Percentiles rank a stretch among this genome's conserved stretches.
phyloP scores from a whole-genome alignment of 2,329 filamentous ascomycete species.

The Colletotrichum karsti region DNA sequence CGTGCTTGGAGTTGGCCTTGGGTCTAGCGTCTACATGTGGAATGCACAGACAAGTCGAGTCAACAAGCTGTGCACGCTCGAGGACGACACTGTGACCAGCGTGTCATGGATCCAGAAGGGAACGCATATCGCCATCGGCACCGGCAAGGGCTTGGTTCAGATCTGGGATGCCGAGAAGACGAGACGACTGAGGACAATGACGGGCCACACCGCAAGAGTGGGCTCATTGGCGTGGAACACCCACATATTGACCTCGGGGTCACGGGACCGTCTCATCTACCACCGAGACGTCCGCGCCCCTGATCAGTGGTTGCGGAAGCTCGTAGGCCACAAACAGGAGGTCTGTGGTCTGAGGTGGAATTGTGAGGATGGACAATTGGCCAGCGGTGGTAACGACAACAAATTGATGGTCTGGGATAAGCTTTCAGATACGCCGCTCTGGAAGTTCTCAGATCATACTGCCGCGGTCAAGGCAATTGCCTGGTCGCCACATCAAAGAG shows the following conservation, averaged over 20 bases:
- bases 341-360: slow-evolving; percentile 98
- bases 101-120: slow-evolving; percentile 99
- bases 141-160: slow-evolving; percentile 91
- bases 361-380: slow-evolving; percentile 91
- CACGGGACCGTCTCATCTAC: slow-evolving; percentile 90
- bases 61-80: slow-evolving; percentile 90
- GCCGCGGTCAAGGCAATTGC: slow-evolving; percentile 97
- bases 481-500: slow-evolving; percentile 96
- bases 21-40: slow-evolving; percentile 98
- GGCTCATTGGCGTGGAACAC: slow-evolving; percentile 97
- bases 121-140: slow-evolving; percentile 94
- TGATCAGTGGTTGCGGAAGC: slow-evolving; percentile 86
- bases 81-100: slow-evolving; percentile 94
- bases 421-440: slow-evolving; percentile 88
- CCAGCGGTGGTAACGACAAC: slow-evolving; percentile 97
- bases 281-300: slow-evolving; percentile 94
- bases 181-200: slow-evolving; percentile 92
- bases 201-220: slow-evolving; percentile 91
- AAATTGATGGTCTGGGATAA: slow-evolving; percentile 99
- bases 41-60: slow-evolving; percentile 91
- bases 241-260: slow-evolving; percentile 95
- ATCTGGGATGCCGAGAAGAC: slow-evolving; percentile 96
- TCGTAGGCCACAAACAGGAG: slow-evolving; percentile 97
- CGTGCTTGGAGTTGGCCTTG: slow-evolving; percentile 90
- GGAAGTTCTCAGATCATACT: slow-evolving; percentile 93